Conservation (phyloP, 768 basidiomycete genomes). For the Xerocomus spinulosus region DNA sequence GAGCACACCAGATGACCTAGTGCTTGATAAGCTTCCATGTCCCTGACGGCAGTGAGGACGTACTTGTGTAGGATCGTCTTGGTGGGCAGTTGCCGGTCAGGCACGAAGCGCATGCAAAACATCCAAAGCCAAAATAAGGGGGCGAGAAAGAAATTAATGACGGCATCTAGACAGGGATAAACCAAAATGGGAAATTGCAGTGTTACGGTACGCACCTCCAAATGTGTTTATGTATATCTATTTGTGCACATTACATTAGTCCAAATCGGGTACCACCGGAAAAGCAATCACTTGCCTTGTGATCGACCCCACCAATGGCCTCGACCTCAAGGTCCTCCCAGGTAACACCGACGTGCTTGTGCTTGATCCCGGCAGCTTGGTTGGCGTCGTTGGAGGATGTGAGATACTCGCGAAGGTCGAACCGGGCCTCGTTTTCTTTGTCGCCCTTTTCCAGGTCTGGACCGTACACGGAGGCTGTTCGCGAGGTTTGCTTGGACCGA, state of each 20-base stretch:
- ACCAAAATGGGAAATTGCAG: neutral
- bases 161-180: conserved; percentile 38
- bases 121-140: conserved; percentile 49
- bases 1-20: conserved; percentile 62
- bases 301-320: conserved; percentile 49
- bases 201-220: conserved; percentile 38
- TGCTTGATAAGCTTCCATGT: neutral
- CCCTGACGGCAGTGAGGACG: conserved; percentile 4
- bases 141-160: conserved; percentile 47
- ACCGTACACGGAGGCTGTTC: conserved; percentile 22
- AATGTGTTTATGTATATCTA: conserved; percentile 57
- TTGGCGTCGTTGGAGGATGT: conserved; percentile 62
- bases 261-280: neutral
- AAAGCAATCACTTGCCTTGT: conserved; percentile 41
- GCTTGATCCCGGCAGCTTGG: conserved; percentile 60
- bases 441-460: conserved; percentile 42
- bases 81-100: conserved; percentile 35
- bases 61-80: conserved; percentile 60
- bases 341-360: conserved; percentile 71
- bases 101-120: conserved; percentile 37
- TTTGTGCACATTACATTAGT: neutral
- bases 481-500: conserved; percentile 18
- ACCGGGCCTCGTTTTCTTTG: conserved; percentile 32
- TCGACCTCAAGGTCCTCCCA: conserved; percentile 69
- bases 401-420: conserved; percentile 67